Percentiles rank a stretch among this genome's conserved stretches.
Evolutionary conservation across 106 monocot genomes (phyloP).

Genomic region (Dendrobium chrysotoxum): DNA sequence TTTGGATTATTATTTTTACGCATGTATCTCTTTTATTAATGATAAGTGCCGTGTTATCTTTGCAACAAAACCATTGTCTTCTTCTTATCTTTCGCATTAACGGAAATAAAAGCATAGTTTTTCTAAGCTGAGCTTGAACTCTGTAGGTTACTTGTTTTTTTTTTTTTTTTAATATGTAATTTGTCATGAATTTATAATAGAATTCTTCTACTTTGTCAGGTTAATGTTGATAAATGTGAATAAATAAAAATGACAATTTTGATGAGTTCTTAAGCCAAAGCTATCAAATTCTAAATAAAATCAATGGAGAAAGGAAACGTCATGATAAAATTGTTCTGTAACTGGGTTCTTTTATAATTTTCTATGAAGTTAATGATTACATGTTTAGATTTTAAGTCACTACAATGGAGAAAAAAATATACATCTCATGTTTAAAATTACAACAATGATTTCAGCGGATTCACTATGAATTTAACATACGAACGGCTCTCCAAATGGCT

Average conservation of each 20-base stretch:
- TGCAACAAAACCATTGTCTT: not conserved
- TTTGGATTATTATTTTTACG: too few species aligned
- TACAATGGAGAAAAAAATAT: slow-evolving; percentile 46
- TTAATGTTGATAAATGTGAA: slow-evolving; percentile 76
- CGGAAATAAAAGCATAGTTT: not conserved
- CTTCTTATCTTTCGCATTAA: not conserved
- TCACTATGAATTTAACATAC: slow-evolving; percentile 66
- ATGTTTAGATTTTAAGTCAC: not conserved
- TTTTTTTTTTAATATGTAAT: not conserved
- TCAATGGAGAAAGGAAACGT: slow-evolving; percentile 70
- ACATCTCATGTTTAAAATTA: slow-evolving; percentile 83
- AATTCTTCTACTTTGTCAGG: slow-evolving; percentile 21
- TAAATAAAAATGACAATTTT: slow-evolving; percentile 27
- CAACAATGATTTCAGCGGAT: slow-evolving; percentile 61
- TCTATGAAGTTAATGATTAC: not conserved
- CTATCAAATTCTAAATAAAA: slow-evolving; percentile 61
- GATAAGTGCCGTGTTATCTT: too few species aligned
- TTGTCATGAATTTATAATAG: too few species aligned
- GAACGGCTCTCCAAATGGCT: slow-evolving; percentile 48
- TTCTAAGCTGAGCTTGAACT: slow-evolving; percentile 7
- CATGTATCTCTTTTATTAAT: too few species aligned
- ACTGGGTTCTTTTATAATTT: not conserved
- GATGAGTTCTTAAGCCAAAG: slow-evolving; percentile 44
- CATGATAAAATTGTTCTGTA: not conserved
- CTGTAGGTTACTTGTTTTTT: not conserved